phyloP scores from a whole-genome alignment of 73 alveolate genomes.

The Durusdinium trenchii region DNA sequence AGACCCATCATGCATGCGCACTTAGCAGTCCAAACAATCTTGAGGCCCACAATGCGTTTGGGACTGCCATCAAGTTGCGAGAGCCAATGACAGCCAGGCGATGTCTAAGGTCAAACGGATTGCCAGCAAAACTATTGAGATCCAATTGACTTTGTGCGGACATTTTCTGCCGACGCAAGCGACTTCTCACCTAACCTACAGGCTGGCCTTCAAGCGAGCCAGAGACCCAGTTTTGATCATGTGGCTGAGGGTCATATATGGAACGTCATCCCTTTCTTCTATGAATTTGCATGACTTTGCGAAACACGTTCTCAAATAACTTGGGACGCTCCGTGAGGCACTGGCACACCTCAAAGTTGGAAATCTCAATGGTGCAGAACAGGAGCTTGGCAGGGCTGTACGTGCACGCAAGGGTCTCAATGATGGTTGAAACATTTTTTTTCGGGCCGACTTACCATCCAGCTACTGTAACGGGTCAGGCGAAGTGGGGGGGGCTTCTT shows the following conservation, averaged over 20 bases:
- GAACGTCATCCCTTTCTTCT: neutral
- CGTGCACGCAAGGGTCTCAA: conserved; percentile 5
- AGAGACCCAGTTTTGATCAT: no score
- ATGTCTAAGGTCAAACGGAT: neutral
- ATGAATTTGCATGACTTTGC: no score
- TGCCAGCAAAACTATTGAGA: neutral
- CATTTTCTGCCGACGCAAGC: neutral
- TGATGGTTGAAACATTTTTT: no score
- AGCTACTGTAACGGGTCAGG: no score
- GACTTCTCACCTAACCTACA: neutral
- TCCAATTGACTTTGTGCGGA: neutral
- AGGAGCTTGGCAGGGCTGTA: conserved; percentile 29
- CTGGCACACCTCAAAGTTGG: conserved; percentile 45
- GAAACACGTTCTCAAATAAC: no score
- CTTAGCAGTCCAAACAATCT: no score
- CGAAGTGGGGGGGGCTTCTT: no score
- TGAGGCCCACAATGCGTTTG: conserved; percentile 32
- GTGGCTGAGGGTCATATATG: neutral
- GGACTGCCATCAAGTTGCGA: neutral
- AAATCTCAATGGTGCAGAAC: conserved; percentile 47
- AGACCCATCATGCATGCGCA: no score
- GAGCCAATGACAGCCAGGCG: conserved; percentile 34
- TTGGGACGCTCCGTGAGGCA: neutral
- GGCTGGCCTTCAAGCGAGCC: conserved; percentile 77
- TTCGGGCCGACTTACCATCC: no score